Conservation (phyloP, 441 rosid genomes). For the Erysimum pusillum region DNA sequence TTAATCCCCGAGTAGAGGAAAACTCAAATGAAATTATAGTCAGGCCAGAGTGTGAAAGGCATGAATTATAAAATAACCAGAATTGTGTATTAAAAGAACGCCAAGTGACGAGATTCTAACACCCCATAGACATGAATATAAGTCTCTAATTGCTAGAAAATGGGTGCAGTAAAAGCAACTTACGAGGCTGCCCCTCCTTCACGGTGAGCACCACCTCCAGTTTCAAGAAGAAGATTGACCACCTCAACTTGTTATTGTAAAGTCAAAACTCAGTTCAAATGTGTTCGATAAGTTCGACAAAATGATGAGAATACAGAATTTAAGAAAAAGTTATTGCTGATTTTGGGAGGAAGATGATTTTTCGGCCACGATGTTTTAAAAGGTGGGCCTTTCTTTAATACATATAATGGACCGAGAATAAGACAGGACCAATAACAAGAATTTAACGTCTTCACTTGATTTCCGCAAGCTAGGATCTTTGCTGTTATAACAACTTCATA, state of each 20-base stretch:
- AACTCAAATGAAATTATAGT: neutral
- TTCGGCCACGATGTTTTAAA: no score
- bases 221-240: constrained; percentile 95
- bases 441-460: no score
- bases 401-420: no score
- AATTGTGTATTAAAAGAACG: constrained; percentile 1
- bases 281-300: no score
- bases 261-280: no score
- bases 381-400: no score
- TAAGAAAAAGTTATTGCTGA: no score
- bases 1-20: neutral
- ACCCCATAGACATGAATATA: constrained; percentile 22
- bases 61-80: constrained; percentile 3
- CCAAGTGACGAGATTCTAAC: constrained; percentile 14
- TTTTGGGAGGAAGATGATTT: no score
- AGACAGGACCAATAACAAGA: no score
- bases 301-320: no score
- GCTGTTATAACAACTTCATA: no score
- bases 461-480: no score
- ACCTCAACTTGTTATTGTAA: constrained; percentile 77
- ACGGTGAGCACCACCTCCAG: constrained; percentile 71
- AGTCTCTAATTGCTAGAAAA: neutral
- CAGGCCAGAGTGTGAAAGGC: constrained; percentile 11
- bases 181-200: constrained; percentile 94
- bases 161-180: constrained; percentile 40